phyloP scores from a whole-genome alignment of 148 eudicot genomes.

The Limonium bicolor region DNA sequence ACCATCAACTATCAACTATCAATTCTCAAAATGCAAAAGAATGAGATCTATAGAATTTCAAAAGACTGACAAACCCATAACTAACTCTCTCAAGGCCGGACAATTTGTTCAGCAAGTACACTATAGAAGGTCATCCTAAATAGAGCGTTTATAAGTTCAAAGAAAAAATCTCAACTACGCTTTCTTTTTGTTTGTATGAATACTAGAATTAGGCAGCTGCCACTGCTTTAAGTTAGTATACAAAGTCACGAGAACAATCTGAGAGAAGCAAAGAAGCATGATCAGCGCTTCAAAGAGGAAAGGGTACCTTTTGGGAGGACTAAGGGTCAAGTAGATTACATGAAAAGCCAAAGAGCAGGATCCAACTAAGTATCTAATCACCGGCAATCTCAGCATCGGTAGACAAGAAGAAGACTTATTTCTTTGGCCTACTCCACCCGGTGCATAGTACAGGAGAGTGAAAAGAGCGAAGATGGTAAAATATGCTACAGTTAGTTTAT shows the following conservation, averaged over 20 bases:
- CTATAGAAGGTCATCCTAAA: too few relatives aligned
- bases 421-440: conserved; percentile 19
- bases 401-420: conserved; percentile 1
- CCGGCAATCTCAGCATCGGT: conserved; percentile 14
- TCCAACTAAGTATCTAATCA: conserved; percentile 16
- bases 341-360: conserved; percentile 41
- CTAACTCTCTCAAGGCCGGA: too few relatives aligned
- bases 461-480: conserved; percentile 46
- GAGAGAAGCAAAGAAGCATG: conserved; percentile 80
- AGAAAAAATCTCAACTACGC: too few relatives aligned
- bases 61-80: too few relatives aligned
- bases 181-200: too few relatives aligned
- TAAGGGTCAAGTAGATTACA: conserved; percentile 33
- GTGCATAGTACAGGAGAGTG: conserved; percentile 47
- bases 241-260: conserved; percentile 46
- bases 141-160: too few relatives aligned
- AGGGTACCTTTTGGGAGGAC: conserved; percentile 72
- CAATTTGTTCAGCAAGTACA: too few relatives aligned
- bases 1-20: too few relatives aligned
- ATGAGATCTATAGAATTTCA: too few relatives aligned
- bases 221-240: conserved; percentile 66
- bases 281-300: conserved; percentile 85
- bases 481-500: conserved; percentile 51
- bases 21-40: too few relatives aligned
- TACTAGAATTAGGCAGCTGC: conserved; percentile 31